Base-by-base conservation (phyloP, 768 basidiomycete species). In the Lenzites betulinus region DNA sequence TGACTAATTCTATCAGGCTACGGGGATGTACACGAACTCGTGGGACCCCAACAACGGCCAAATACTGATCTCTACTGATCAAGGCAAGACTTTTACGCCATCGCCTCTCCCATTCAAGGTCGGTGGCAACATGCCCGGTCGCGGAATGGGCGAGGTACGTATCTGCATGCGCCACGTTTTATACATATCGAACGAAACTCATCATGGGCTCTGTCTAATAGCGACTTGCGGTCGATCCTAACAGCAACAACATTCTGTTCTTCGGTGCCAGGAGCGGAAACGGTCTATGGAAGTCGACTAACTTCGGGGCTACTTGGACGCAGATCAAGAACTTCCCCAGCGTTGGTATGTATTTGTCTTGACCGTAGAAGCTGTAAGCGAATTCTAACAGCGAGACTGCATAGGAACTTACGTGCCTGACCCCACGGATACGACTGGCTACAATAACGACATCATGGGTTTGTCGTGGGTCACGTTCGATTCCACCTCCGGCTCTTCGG, bases 401-500 rank as follows among this genome's bases (percentile, higher is more conserved):
- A 16, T 18, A 84, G 83, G 85, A 5, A 81, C 80, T 2, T 87
- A 79, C 58, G 73, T 81, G 12, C 78, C 81, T 0, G 81, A 86
- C 64, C 75, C 82, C 0, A 76, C 80, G 9, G 84, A 86, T 60
- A 74, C 78, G 12, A 77, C 65, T n/a, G 75, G 73, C 3, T 75
- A 72, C 66, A 72, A 73, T 58, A 74, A 62, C 72, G 76, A 77
- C 63, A 72, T 70, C 39, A 69, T 75, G 33, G 77, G 77, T 39
- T 77, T 87, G 53, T 71, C 84, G n/a, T 88, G 81, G 79, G 83
- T 88, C 33, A 86, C 85, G 0, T 87, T 87, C 64, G 85, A 87
- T 64, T 73, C 79, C 43, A 78, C 83, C 7, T 81, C 84, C n/a
- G 83, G 84, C 7, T 72, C 76, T 2, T 74, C 76, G 26, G 84